A percentile compares a stretch with the other conserved stretches of the same genome.
Conservation (phyloP, 23 red algal genomes). For the Chondrus crispus region DNA sequence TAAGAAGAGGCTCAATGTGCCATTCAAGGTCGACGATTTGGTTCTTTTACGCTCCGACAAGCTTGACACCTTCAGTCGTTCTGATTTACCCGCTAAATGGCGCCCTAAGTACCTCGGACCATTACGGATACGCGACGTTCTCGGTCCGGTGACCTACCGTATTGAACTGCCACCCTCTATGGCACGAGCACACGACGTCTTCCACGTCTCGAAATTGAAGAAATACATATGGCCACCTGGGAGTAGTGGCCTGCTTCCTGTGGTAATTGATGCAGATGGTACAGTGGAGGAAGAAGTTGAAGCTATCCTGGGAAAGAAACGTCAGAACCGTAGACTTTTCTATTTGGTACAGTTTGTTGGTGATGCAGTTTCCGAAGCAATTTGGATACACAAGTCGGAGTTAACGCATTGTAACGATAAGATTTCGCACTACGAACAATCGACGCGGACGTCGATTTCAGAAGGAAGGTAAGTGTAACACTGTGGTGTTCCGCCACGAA, state of each 20-base stretch:
- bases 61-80: neutral
- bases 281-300: neutral
- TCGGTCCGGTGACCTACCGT: slow-evolving; percentile 23
- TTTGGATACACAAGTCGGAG: neutral
- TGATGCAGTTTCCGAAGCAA: neutral
- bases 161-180: slow-evolving; percentile 2
- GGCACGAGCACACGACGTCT: slow-evolving; percentile 22
- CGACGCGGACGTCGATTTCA: too few relatives aligned
- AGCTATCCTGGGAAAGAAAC: neutral
- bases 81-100: neutral
- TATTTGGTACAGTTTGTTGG: neutral
- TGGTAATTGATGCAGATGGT: neutral
- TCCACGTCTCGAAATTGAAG: slow-evolving; percentile 29
- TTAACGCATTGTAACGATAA: neutral
- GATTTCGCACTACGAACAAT: too few relatives aligned
- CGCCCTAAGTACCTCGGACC: neutral
- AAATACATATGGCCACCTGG: too few relatives aligned
- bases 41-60: neutral
- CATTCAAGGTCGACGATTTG: neutral
- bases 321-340: neutral
- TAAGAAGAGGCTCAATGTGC: neutral
- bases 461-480: too few relatives aligned
- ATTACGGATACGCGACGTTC: neutral
- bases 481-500: too few relatives aligned
- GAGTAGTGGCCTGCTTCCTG: too few relatives aligned